phyloP scores from a whole-genome alignment of 441 rosid genomes.

The Corymbia citriodora region DNA sequence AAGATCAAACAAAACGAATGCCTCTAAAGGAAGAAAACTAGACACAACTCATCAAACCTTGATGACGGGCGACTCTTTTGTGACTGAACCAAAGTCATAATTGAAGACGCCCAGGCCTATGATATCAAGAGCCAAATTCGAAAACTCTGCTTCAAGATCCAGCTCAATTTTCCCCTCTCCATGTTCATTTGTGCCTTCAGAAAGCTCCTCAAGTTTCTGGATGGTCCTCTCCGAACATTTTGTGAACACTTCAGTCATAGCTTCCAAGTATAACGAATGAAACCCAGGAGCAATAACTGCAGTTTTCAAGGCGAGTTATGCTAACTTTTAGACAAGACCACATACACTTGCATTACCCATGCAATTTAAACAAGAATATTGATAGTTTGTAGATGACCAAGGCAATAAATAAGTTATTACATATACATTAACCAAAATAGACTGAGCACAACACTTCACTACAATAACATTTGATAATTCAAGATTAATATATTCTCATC shows the following conservation, averaged over 20 bases:
- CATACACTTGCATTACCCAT: neutral
- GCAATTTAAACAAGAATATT: neutral
- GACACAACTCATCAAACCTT: constrained; percentile 39
- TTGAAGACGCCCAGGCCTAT: constrained; percentile 95
- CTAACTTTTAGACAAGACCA: constrained; percentile 3
- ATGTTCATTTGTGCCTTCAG: constrained; percentile 29
- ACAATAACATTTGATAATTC: neutral
- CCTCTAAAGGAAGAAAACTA: neutral
- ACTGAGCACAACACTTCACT: neutral
- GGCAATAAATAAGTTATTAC: neutral
- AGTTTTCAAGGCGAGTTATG: neutral
- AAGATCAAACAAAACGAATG: neutral
- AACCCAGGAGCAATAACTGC: constrained; percentile 94
- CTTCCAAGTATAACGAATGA: constrained; percentile 78
- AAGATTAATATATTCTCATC: neutral
- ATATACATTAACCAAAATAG: neutral
- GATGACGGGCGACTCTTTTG: constrained; percentile 92
- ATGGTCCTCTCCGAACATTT: constrained; percentile 75
- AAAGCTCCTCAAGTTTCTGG: constrained; percentile 61
- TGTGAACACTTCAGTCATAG: constrained; percentile 82
- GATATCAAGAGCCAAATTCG: constrained; percentile 90
- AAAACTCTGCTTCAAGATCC: constrained; percentile 95
- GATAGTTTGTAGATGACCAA: neutral
- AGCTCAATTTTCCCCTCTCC: constrained; percentile 51
- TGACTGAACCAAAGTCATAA: constrained; percentile 89